Evolutionary conservation across 352 stramenopile genomes (phyloP).

Genomic region (Pythium aristosporum): DNA sequence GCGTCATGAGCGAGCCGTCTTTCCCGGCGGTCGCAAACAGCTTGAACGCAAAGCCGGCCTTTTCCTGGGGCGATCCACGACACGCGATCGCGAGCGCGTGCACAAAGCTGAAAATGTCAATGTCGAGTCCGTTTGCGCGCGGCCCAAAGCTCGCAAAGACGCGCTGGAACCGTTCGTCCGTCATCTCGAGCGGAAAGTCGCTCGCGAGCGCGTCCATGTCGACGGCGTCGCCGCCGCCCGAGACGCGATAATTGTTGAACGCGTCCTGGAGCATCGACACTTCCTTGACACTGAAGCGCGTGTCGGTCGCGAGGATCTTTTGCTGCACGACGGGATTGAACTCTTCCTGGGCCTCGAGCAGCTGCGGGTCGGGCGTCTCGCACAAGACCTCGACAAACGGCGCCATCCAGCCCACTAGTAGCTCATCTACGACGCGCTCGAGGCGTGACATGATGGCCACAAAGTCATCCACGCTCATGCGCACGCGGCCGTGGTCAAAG

Average conservation of each 20-base stretch:
- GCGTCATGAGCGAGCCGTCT: slow-evolving; percentile 56
- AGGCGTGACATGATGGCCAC: slow-evolving; percentile 59
- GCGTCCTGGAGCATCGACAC: slow-evolving; percentile 79
- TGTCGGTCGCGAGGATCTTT: slow-evolving; percentile 86
- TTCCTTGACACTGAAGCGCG: slow-evolving; percentile 75
- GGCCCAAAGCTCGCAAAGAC: slow-evolving; percentile 82
- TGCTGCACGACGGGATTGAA: slow-evolving; percentile 88
- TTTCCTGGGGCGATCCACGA: slow-evolving; percentile 66
- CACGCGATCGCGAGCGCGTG: slow-evolving; percentile 77
- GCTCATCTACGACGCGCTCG: slow-evolving; percentile 30
- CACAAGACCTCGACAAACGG: slow-evolving; percentile 85
- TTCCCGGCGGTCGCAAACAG: slow-evolving; percentile 60
- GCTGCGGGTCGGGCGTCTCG: slow-evolving; percentile 69
- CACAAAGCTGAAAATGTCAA: slow-evolving; percentile 88
- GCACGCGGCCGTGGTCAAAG: slow-evolving; percentile 78
- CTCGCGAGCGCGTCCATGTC: slow-evolving; percentile 76
- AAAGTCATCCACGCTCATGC: slow-evolving; percentile 77
- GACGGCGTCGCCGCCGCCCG: slow-evolving; percentile 60
- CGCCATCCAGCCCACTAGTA: slow-evolving; percentile 83
- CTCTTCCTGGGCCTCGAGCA: slow-evolving; percentile 86
- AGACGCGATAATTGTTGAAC: slow-evolving; percentile 82
- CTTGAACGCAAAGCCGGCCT: slow-evolving; percentile 78
- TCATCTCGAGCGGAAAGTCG: slow-evolving; percentile 86
- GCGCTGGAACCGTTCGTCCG: slow-evolving; percentile 68
- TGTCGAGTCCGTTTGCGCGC: slow-evolving; percentile 73